These are phyloP conservation scores for Veloporphyrellus conicus DNA, from an alignment of 1,284 basidiomycete species.

Conservation along the genomic window DNA sequence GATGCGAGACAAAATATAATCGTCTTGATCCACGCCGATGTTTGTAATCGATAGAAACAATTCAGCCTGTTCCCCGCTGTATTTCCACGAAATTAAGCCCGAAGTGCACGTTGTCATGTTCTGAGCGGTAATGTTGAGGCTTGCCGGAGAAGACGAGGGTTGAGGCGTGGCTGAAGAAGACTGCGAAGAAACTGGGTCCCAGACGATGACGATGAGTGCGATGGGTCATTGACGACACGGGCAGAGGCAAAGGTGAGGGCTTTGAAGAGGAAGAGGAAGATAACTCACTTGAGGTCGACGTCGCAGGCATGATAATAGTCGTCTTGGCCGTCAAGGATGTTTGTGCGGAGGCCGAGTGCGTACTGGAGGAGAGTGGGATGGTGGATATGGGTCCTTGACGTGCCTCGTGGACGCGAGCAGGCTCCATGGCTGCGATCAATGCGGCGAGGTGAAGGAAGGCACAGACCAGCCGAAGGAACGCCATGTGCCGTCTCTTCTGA, in stretches of 20 bases:
- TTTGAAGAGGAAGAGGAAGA: slow-evolving; percentile 1
- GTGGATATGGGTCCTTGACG: slow-evolving; percentile 20
- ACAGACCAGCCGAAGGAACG: slow-evolving; percentile 9
- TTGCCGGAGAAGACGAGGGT: slow-evolving; percentile 23
- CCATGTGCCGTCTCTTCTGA: slow-evolving; percentile 7
- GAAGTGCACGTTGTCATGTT: slow-evolving; percentile 37
- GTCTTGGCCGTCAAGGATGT: neutral
- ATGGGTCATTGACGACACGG: neutral
- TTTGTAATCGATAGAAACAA: slow-evolving; percentile 37
- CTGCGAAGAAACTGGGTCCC: slow-evolving; percentile 9
- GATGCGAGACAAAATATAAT: slow-evolving; percentile 1
- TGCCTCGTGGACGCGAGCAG: slow-evolving; percentile 21
- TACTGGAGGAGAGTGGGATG: slow-evolving; percentile 5
- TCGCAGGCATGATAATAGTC: slow-evolving; percentile 17
- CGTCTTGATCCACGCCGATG: slow-evolving; percentile 24
- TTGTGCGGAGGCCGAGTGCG: slow-evolving; percentile 4
- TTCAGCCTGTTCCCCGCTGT: slow-evolving; percentile 26
- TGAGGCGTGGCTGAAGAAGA: slow-evolving; percentile 16
- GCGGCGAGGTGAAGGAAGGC: slow-evolving; percentile 13
- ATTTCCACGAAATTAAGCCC: slow-evolving; percentile 39
- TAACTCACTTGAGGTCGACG: slow-evolving; percentile 16
- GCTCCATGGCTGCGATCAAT: slow-evolving; percentile 13
- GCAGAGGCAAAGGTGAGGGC: neutral
- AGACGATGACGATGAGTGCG: slow-evolving; percentile 7
- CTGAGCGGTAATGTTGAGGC: slow-evolving; percentile 25